These are phyloP conservation scores for Tetrahymena elliotti DNA, from an alignment of 73 alveolate species.

Conservation along the genomic window DNA sequence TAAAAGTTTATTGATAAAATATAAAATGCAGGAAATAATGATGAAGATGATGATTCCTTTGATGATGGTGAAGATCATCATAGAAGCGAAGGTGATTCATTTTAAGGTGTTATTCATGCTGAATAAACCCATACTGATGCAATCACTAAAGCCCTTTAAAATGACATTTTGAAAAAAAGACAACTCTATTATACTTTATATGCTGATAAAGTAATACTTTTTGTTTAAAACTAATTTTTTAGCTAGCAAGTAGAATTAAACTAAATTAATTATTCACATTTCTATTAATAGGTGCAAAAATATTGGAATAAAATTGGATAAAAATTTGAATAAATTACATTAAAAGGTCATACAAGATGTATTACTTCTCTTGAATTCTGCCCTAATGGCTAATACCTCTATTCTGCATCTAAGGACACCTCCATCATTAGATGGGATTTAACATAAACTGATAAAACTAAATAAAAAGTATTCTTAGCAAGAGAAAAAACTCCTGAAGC, in stretches of 20 bases:
- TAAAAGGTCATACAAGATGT: conserved; percentile 31
- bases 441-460: background rate
- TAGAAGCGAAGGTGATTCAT: background rate
- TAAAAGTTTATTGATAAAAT: background rate
- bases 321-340: background rate
- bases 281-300: background rate
- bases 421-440: conserved; percentile 25
- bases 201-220: conserved; percentile 31
- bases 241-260: background rate
- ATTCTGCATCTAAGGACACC: conserved; percentile 36
- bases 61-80: background rate
- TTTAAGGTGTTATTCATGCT: background rate
- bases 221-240: background rate
- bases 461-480: conserved; percentile 13
- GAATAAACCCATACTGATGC: background rate
- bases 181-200: background rate
- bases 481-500: conserved; percentile 12
- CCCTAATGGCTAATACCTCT: conserved; percentile 4
- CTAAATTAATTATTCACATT: background rate
- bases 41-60: conserved; percentile 10
- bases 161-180: conserved; percentile 17
- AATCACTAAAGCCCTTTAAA: background rate
- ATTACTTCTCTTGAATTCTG: conserved; percentile 23
- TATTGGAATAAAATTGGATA: conserved; percentile 13
- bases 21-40: conserved; percentile 6